phyloP scores from a whole-genome alignment of 768 basidiomycete genomes.

The Epithele typhae region DNA sequence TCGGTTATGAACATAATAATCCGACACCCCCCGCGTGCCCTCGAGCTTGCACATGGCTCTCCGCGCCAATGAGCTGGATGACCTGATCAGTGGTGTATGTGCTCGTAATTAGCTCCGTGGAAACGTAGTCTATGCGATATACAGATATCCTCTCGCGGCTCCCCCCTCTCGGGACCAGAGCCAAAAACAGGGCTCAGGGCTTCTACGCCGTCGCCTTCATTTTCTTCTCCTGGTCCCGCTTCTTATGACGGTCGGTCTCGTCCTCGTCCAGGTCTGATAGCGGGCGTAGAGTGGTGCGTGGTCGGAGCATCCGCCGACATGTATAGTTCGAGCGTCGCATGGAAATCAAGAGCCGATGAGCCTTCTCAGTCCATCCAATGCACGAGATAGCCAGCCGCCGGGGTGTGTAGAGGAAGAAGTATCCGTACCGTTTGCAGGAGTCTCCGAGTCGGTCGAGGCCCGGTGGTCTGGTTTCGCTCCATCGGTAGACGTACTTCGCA shows the following conservation, averaged over 20 bases:
- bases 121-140: constrained; percentile 17
- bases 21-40: too few species aligned
- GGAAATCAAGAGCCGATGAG: constrained; percentile 67
- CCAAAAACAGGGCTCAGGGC: not conserved
- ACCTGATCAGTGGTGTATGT: constrained; percentile 14
- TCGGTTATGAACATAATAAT: not conserved
- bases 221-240: constrained; percentile 36
- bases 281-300: constrained; percentile 10
- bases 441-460: constrained; percentile 21
- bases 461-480: constrained; percentile 17
- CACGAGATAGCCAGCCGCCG: constrained; percentile 67
- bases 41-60: too few species aligned
- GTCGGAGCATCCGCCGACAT: not conserved
- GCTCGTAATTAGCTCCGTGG: constrained; percentile 16
- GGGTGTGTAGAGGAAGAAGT: constrained; percentile 57
- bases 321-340: constrained; percentile 39
- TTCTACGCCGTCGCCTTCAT: constrained; percentile 42
- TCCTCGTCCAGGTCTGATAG: constrained; percentile 26
- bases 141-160: constrained; percentile 1
- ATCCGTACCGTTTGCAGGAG: constrained; percentile 69
- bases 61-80: not conserved
- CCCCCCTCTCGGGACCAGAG: not conserved
- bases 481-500: constrained; percentile 20
- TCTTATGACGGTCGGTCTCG: constrained; percentile 36
- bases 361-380: constrained; percentile 62